These are phyloP conservation scores for Phytophthora fragariaefolia DNA, from an alignment of 352 stramenopile species.

Conservation along the genomic window DNA sequence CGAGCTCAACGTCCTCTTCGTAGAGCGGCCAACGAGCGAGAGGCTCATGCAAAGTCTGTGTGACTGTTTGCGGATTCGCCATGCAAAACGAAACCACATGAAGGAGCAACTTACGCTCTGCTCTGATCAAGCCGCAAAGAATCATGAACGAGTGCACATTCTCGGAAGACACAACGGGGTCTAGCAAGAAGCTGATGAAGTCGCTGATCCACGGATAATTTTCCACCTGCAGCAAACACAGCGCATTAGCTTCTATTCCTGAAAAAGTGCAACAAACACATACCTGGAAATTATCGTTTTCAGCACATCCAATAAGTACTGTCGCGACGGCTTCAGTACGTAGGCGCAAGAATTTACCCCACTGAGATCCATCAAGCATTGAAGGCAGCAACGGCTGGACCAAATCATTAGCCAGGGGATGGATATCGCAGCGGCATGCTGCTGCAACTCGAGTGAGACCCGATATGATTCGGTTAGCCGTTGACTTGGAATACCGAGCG, in stretches of 20 bases:
- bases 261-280: not conserved
- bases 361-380: constrained; percentile 59
- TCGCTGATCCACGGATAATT: constrained; percentile 54
- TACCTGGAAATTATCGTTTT: constrained; percentile 51
- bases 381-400: constrained; percentile 48
- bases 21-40: constrained; percentile 66
- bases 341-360: constrained; percentile 55
- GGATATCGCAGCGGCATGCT: constrained; percentile 47
- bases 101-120: constrained; percentile 41
- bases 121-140: constrained; percentile 40
- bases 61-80: constrained; percentile 42
- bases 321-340: constrained; percentile 57
- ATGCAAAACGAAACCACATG: constrained; percentile 53
- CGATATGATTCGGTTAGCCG: constrained; percentile 59
- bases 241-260: not conserved
- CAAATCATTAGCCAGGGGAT: constrained; percentile 53
- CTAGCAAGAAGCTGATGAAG: constrained; percentile 50
- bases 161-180: constrained; percentile 53
- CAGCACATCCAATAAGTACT: constrained; percentile 48
- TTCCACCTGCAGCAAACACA: constrained; percentile 34
- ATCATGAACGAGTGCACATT: constrained; percentile 61
- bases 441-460: constrained; percentile 58
- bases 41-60: constrained; percentile 49
- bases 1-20: constrained; percentile 69
- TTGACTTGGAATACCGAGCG: constrained; percentile 79